Base-by-base conservation (phyloP, 2,329 filamentous ascomycete genomes). In the Ophiosphaerella narmari region DNA sequence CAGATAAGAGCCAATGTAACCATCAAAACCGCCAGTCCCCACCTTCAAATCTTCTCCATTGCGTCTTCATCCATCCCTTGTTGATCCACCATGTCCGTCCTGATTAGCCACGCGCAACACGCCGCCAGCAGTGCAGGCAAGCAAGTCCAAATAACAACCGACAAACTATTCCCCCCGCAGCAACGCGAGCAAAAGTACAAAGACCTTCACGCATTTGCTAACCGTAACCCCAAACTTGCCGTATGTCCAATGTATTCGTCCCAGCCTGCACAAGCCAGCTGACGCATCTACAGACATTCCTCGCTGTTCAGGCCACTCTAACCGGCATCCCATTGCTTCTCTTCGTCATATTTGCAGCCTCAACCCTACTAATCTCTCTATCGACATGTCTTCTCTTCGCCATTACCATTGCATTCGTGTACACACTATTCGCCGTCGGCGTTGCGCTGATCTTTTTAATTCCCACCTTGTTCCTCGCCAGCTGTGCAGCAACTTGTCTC, bases 391-490 rank as follows among this genome's bases (percentile, higher is more conserved):
- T 89, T 34, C 55, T 84, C 14, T 70, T 83, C 36, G 80, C 74
- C 5, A 61, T 82, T 6, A 68, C 82, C 4, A 77, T 73, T 14
- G 80, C 80, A 2, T 65, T 82, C 7, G 63, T 86, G 48, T 89
- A 90, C 75, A 82, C 83, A 1, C 78, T 88, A 40, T 86, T 88
- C 75, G 87, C 85, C 78, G 80, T 85, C 45, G 83, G 85, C 43
- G 70, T 90, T 38, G 87, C 86, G 2, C 75, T 89, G 9, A 68
- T 90, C 40, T 67, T 92, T 35, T 79, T 94, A 13, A 74, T 90
- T 0, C 89, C 89, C 1, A 82, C 85, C 0, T 74, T 93, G 33
- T 82, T 89, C 70, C 70, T 90, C 54, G 86, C 87, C 2, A 84
- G 81, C 11, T 80, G 80, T 40, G 70, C 85, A 18, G 88, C 84